Percentiles rank a stretch among this genome's conserved stretches.
Evolutionary conservation across 352 stramenopile genomes (phyloP).

Genomic region (Thalassiosira hispida): DNA sequence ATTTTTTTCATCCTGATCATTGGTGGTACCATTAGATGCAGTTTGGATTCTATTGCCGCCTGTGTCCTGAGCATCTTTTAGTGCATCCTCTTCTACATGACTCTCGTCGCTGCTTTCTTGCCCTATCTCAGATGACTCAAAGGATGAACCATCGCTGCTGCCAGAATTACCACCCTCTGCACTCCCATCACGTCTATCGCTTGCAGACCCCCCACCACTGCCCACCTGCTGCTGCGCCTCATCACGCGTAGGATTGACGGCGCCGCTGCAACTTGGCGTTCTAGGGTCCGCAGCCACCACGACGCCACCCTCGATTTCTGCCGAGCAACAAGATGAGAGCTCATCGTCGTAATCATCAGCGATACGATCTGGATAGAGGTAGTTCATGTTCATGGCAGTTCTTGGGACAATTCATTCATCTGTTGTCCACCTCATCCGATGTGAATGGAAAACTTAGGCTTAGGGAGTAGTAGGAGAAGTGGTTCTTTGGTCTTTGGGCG

Average conservation of each 20-base stretch:
- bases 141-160: not conserved
- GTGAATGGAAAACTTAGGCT: no score
- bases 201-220: not conserved
- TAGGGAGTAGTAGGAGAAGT: no score
- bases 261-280: not conserved
- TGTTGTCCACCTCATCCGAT: no score
- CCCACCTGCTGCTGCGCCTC: not conserved
- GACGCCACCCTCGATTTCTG: constrained; percentile 25
- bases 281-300: not conserved
- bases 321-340: constrained; percentile 21
- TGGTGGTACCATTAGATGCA: not conserved
- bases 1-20: constrained; percentile 14
- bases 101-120: not conserved
- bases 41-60: constrained; percentile 1
- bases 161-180: not conserved
- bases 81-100: constrained; percentile 13
- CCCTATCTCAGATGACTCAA: not conserved
- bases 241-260: not conserved
- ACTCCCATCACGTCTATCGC: constrained; percentile 1
- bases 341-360: constrained; percentile 30
- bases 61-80: constrained; percentile 5
- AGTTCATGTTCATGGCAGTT: constrained; percentile 25
- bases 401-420: not conserved
- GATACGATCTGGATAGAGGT: constrained; percentile 45
- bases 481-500: no score